Percentiles rank a stretch among this genome's conserved stretches.
phyloP scores from a whole-genome alignment of 139 green algal species.

The Haematococcus sp. region DNA sequence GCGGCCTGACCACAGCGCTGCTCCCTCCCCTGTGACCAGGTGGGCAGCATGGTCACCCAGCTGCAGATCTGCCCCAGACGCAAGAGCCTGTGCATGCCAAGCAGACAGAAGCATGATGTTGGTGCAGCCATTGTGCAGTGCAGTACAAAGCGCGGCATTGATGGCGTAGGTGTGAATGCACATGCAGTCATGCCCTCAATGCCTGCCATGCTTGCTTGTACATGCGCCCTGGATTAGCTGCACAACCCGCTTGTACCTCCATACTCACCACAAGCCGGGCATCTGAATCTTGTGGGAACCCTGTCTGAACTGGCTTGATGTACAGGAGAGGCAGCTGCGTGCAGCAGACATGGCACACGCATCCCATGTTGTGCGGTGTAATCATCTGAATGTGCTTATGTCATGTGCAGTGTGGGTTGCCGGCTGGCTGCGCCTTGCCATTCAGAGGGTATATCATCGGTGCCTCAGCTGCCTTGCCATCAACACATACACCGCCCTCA shows the following conservation, averaged over 20 bases:
- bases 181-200: too few relatives aligned
- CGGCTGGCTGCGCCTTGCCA: neutral
- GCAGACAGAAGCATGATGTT: too few relatives aligned
- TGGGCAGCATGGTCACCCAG: constrained; percentile 21
- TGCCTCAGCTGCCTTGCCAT: neutral
- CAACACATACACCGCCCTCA: too few relatives aligned
- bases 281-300: constrained; percentile 85
- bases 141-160: too few relatives aligned
- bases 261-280: constrained; percentile 62
- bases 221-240: too few relatives aligned
- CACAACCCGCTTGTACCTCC: too few relatives aligned
- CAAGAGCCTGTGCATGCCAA: constrained; percentile 19
- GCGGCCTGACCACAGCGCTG: neutral
- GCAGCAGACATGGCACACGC: neutral
- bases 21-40: neutral
- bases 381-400: neutral
- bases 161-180: too few relatives aligned
- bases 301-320: constrained; percentile 96
- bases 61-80: neutral
- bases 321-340: constrained; percentile 71
- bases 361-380: constrained; percentile 1
- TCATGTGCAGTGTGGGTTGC: neutral
- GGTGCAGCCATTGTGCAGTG: too few relatives aligned
- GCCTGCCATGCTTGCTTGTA: too few relatives aligned
- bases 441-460: neutral